Evolutionary conservation across 2,329 filamentous ascomycete genomes (phyloP).

Genomic region (Calycina marina): DNA sequence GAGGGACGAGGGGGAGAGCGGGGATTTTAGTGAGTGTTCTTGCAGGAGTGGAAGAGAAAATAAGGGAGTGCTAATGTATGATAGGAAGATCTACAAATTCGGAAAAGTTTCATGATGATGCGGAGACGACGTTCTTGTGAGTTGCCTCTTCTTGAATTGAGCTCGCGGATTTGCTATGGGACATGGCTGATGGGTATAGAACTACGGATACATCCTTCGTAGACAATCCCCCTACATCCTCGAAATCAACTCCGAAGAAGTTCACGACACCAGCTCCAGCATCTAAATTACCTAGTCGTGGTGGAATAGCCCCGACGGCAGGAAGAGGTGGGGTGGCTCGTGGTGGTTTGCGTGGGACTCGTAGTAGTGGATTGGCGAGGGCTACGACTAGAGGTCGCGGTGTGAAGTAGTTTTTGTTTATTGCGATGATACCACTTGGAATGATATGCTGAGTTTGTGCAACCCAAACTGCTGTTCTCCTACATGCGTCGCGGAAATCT

Average conservation of each 20-base stretch:
- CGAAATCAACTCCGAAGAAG: constrained; percentile 33
- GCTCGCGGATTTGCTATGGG: not conserved
- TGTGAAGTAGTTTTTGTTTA: too few relatives aligned
- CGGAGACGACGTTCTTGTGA: constrained; percentile 75
- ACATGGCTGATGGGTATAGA: constrained; percentile 30
- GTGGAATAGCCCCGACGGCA: constrained; percentile 14
- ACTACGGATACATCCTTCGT: constrained; percentile 87
- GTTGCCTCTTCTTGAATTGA: constrained; percentile 1
- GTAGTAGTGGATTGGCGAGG: constrained; percentile 23
- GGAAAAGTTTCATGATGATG: constrained; percentile 29
- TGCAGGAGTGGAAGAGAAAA: constrained; percentile 53
- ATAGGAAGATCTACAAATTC: constrained; percentile 23
- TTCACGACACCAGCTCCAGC: constrained; percentile 21
- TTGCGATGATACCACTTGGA: constrained; percentile 9
- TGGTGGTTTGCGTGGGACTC: constrained; percentile 19
- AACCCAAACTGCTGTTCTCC: too few relatives aligned
- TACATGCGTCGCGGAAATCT: too few relatives aligned
- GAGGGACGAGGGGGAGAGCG: too few relatives aligned
- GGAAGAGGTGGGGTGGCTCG: constrained; percentile 20
- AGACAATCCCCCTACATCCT: constrained; percentile 57
- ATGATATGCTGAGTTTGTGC: too few relatives aligned
- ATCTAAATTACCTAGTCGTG: constrained; percentile 14
- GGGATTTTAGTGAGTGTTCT: too few relatives aligned
- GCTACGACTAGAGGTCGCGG: constrained; percentile 18
- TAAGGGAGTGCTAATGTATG: constrained; percentile 26